Percentiles rank a stretch among this genome's conserved stretches.
phyloP scores from a whole-genome alignment of 2,329 filamentous ascomycete genomes.

The Colletotrichum liaoningense region DNA sequence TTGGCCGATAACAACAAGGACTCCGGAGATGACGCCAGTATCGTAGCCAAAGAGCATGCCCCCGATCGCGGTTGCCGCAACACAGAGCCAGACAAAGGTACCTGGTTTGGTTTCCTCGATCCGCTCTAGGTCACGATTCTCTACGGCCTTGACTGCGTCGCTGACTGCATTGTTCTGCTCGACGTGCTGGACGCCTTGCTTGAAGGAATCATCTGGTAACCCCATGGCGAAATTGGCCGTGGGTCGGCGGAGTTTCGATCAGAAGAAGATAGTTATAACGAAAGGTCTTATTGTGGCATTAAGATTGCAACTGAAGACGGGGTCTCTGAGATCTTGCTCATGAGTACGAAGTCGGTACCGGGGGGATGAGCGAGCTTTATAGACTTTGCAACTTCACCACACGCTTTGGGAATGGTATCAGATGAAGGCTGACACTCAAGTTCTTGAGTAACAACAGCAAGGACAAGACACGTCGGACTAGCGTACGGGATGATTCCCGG shows the following conservation, averaged over 20 bases:
- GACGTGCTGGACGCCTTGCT: constrained; percentile 5
- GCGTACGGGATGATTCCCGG: not conserved
- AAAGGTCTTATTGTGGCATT: not conserved
- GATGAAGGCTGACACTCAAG: too few relatives aligned
- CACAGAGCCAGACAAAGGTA: constrained; percentile 42
- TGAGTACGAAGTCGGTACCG: too few relatives aligned
- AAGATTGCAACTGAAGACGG: too few relatives aligned
- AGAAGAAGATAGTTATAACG: not conserved
- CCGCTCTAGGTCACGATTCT: constrained; percentile 20
- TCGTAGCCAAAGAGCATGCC: constrained; percentile 53
- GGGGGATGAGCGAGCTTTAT: too few relatives aligned
- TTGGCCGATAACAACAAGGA: constrained; percentile 54
- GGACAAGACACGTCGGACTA: not conserved
- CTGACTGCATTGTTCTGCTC: constrained; percentile 6
- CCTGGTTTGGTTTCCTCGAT: constrained; percentile 42
- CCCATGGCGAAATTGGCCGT: not conserved
- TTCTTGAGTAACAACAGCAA: not conserved
- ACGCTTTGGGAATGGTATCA: too few relatives aligned
- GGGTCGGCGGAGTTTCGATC: not conserved
- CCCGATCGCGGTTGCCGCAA: constrained; percentile 42
- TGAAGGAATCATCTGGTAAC: not conserved
- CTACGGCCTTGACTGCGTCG: constrained; percentile 15
- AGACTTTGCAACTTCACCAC: too few relatives aligned
- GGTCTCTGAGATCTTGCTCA: too few relatives aligned
- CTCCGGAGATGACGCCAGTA: constrained; percentile 60